Percentiles rank a stretch among this genome's conserved stretches.
Evolutionary conservation across 441 rosid species (phyloP).

Genomic region (Monsonia emarginata): DNA sequence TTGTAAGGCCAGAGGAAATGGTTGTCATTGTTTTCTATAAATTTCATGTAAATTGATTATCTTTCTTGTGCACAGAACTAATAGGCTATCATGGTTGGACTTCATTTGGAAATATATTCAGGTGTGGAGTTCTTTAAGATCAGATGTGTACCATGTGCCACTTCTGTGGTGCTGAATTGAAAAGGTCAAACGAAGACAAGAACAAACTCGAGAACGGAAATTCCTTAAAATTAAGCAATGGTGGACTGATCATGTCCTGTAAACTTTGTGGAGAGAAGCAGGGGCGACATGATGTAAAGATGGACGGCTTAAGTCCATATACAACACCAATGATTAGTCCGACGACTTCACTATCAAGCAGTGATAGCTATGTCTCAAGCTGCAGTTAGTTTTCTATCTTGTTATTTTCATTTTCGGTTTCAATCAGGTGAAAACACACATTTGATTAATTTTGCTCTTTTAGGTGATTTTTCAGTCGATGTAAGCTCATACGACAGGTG

Average conservation of each 20-base stretch:
- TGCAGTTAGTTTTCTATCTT: conserved; percentile 32
- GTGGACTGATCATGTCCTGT: conserved; percentile 27
- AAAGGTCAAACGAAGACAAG: background rate
- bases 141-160: background rate
- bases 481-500: conserved; percentile 46
- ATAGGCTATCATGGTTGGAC: background rate
- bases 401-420: background rate
- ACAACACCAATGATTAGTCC: conserved; percentile 48
- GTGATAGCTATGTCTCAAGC: conserved; percentile 61
- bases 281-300: conserved; percentile 22
- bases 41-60: background rate
- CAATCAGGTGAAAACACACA: background rate
- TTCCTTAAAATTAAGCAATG: conserved; percentile 25
- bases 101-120: background rate
- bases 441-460: conserved; percentile 10
- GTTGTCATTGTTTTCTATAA: background rate
- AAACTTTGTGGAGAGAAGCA: conserved; percentile 42
- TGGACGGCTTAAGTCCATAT: conserved; percentile 26
- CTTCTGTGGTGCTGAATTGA: background rate
- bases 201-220: conserved; percentile 14
- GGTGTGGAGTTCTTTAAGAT: background rate
- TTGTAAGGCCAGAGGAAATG: background rate
- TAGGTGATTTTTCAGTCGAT: conserved; percentile 78
- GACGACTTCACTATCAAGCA: conserved; percentile 45
- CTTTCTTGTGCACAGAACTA: background rate